Base-by-base conservation (phyloP, 1,284 basidiomycete genomes). In the Irpex lacteus region DNA sequence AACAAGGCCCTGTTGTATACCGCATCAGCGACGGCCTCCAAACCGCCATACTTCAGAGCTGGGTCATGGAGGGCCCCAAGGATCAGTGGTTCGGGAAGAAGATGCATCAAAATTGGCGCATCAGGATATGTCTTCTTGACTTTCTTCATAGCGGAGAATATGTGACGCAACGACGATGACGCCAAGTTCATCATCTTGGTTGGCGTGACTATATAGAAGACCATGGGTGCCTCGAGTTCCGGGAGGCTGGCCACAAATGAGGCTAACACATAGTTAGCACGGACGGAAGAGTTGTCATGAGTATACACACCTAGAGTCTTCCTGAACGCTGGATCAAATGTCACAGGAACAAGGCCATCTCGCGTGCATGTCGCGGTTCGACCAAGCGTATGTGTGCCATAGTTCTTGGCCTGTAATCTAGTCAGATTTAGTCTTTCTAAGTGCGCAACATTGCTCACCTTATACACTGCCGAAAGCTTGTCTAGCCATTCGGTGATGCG, bases 141-240 rank as follows among this genome's bases (percentile, higher is more conserved):
- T 63, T 85, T 83, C 70, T 85, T 86, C 66, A 88, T 76, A 5
- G 85, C 80, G 5, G 82, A 84, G 60, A 88, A 82, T 50, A 90
- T 78, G 70, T 89, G 86, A n/a, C 89, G 85, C 15, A 91, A 81
- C 32, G 81, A 72, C 11, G 84, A 82, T 0, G 86, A 90, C 18
- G 84, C 78, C 15, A 89, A 80, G 0, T 82, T 85, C 73, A 88
- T 82, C 44, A 83, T 78, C 26, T 78, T 75, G n/a, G 81, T 72
- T 0, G 88, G 91, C 1, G 85, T 80, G 44, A 89, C 79, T 54
- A 94, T 76, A 71, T 92, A 92, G 69, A 94, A 81, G 19, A 93
- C 81, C 44, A 87, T 73, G 63, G 81, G 80, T 8, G 75, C 70
- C 37, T 73, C 69, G 13, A 75, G 68, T n/a, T 72, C 63, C 5